These are phyloP conservation scores for Aspergillus amoenus DNA, from an alignment of 2,329 filamentous ascomycete genomes.

Conservation along the genomic window DNA sequence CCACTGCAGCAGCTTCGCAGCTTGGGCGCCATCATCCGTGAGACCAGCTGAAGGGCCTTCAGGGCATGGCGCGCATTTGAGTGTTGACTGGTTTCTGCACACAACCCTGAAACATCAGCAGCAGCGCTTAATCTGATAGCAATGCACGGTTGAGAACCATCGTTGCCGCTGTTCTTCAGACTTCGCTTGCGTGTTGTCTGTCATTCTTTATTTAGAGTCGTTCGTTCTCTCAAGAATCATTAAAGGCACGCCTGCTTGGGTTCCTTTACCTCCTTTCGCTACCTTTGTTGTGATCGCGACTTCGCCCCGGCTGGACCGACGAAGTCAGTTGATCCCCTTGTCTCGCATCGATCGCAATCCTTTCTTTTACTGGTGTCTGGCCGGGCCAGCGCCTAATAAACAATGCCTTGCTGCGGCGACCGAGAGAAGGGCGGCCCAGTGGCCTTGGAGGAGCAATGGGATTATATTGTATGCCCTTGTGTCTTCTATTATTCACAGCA, in stretches of 20 bases:
- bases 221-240: conserved; percentile 8
- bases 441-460: conserved; percentile 86
- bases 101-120: conserved; percentile 3
- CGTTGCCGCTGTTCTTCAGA: conserved; percentile 9
- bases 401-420: conserved; percentile 67
- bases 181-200: conserved; percentile 7
- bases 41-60: conserved; percentile 10
- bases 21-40: conserved; percentile 2
- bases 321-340: conserved; percentile 24
- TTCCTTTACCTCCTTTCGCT: conserved; percentile 3
- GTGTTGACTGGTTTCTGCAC: conserved; percentile 12
- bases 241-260: not conserved
- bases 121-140: conserved; percentile 10
- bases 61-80: conserved; percentile 10
- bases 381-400: conserved; percentile 34
- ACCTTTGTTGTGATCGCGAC: conserved; percentile 21
- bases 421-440: conserved; percentile 60
- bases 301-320: conserved; percentile 37
- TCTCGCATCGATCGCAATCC: conserved; percentile 8
- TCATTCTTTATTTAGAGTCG: conserved; percentile 15
- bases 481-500: too few relatives aligned
- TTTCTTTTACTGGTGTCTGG: conserved; percentile 18
- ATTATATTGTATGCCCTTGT: conserved; percentile 70
- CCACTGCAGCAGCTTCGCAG: conserved; percentile 5
- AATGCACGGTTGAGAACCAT: conserved; percentile 18